Evolutionary conservation across 169 alveolate genomes (phyloP), one percentile per base, ranked within the genome.

Genomic region (Eimeria praecox): DNA sequence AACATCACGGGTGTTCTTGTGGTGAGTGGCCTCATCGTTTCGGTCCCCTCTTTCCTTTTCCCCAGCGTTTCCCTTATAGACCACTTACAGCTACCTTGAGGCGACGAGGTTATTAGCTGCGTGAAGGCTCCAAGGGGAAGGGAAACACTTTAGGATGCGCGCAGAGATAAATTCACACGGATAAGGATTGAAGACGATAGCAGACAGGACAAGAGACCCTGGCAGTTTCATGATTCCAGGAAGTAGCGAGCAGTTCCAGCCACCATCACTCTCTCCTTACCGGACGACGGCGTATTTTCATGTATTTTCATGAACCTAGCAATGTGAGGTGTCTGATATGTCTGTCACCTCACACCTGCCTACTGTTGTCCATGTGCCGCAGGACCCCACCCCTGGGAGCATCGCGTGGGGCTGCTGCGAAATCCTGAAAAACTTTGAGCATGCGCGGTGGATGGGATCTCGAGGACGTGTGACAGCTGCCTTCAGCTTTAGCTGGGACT

Each of bases 391-490:
- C 46, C 97, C 97, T 1, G 98, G 97, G 64, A 96, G 97, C 95
- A 97, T 97, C 82, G 98, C 97, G 30, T 90, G 97, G 97, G 98
- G 98, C 44, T 93, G 97, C 89, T 96, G 98, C 59, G 97, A 97
- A 96, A 94, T 95, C 69, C 77, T 97, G 82, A 94, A 95, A 95
- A 95, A 97, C 92, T 97, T 97, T 35, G 97, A 95, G 62, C 97
- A 97, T 62, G 91, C 97, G 44, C 75, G 97, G 44, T 97, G 97
- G 97, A 97, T 97, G 97, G 97, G 97, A 12, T 90, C 97, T 16
- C 89, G 97, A 54, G 97, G 97, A 30, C 95, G 97, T 40, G 97
- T 95, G 69, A 97, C 96, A 52, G 97, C 97, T 38, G 97, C 97
- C 75, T 95, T 92, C 90, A 94, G 96, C 71, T 97, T 97, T 95